Base-by-base conservation (phyloP, 345 rosid species). In the Ailanthus altissimus region DNA sequence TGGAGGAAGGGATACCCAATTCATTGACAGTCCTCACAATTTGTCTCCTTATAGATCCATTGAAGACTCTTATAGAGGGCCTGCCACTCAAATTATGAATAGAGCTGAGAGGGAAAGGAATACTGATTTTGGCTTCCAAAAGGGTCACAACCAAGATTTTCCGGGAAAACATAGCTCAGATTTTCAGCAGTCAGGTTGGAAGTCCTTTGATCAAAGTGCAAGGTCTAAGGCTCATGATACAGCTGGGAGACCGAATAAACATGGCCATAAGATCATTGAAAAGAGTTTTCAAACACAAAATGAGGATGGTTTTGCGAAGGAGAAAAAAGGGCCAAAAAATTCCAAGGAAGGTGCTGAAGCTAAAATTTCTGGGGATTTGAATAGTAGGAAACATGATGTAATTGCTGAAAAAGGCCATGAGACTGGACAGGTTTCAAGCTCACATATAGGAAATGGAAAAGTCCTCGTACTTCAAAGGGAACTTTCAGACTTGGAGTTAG, bases 401-500 rank as follows among this genome's bases (percentile, higher is more conserved):
- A 77, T 58, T 78, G 83, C 77, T 61, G 92, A 90, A 63, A 89
- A 84, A 72, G 75, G 73, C 62, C 89, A 83, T 84, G 95, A 90
- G 73, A 51, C 79, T 51, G 88, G 77, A 72, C 90, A 82, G 79
- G 72, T 78, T 80, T 66, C 91, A 75, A 86, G 84, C 75, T 54
- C 79, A 59, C 80, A 64, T 56, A 66, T 77, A 45, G 89, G 85
- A 20, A 86, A 85, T 81, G 92, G 89, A 73, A 91, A 85, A 81
- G 87, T 83, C 51, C 71, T 74, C 73, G 20, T 80, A 43, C 95
- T 93, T 81, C 97, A 85, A 62, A 87, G 93, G 84, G 97, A 91
- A 86, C 81, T 84, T 75, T 87, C 97, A 32, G 94, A 90, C 77
- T 85, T 95, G 90, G 99, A 95, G 89, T 82, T 93, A 72, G 99